Evolutionary conservation across 1,139 yeast genomes (phyloP), one percentile per base, ranked within the genome.

Genomic region (Saccharomyces pastorianus): DNA sequence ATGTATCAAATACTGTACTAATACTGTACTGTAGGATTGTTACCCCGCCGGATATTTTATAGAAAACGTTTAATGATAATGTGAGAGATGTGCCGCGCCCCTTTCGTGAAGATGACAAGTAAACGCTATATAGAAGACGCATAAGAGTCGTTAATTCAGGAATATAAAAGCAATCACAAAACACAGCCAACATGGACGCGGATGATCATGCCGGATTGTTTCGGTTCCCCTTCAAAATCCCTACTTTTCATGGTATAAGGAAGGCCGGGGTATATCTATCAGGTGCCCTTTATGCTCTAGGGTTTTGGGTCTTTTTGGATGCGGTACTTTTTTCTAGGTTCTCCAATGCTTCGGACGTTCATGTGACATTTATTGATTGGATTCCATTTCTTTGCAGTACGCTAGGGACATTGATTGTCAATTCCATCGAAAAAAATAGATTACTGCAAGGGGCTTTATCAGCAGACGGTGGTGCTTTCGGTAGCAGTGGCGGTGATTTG

Each of bases 281-380:
- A 1, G 69, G 71, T 48, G 57, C 62, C 8, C 52, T 73, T 58
- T 93, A 87, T 64, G 88, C 97, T 49, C 73, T 88, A 55, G 99
- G 96, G 11, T 84, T 91, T 68, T 93, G 96, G 95, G 74, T 85
- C 41, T 82, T 93, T 71, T 72, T 93, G 38, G 99, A 93, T 71
- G 88, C 96, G 0, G 90, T 96, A 3, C 79, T 93, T 46, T 93
- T 81, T 71, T 86, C 96, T 47, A 85, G 84, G 60, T 85, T 90
- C 26, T 85, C 84, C 54, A 91, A 93, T 73, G 96, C 93, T 0
- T 85, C 96, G 1, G 76, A 77, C 47, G 88, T 89, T 6, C 98
- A 93, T 68, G 88, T 93, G 34, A 84, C 95, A 4, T 87, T 93
- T 67, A 83, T 86, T 44, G 99, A 93, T 72, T 93, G 99, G 99